Conservation (phyloP, 2,329 filamentous ascomycete genomes). For the Cryphonectria naterciae region DNA sequence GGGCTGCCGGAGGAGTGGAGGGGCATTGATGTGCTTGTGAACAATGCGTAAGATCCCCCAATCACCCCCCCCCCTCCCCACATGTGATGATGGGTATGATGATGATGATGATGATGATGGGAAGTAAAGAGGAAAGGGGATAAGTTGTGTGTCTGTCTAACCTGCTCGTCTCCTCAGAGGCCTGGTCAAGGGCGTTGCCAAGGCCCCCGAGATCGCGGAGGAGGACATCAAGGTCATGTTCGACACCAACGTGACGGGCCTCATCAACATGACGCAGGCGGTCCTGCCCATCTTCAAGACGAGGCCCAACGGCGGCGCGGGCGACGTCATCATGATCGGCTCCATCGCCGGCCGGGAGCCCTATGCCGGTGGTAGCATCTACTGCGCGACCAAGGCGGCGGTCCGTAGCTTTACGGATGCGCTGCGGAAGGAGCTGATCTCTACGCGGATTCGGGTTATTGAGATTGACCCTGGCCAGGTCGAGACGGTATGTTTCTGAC, state of each 20-base stretch:
- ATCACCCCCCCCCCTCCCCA: neutral
- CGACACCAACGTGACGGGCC: constrained; percentile 84
- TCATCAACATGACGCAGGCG: constrained; percentile 96
- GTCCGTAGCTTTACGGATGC: constrained; percentile 84
- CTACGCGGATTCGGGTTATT: constrained; percentile 80
- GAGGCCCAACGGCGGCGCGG: constrained; percentile 73
- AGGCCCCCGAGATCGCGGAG: constrained; percentile 79
- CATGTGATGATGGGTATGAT: neutral
- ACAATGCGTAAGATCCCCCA: constrained; percentile 79
- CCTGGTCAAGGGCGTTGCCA: constrained; percentile 84
- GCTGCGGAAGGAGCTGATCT: constrained; percentile 80
- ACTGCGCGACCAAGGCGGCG: constrained; percentile 91
- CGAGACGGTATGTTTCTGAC: constrained; percentile 66
- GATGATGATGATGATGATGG: neutral
- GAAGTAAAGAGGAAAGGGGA: neutral
- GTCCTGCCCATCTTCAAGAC: constrained; percentile 81
- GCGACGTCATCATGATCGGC: constrained; percentile 95
- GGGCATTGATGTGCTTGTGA: constrained; percentile 86
- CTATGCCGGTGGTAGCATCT: constrained; percentile 85
- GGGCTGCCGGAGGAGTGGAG: constrained; percentile 80
- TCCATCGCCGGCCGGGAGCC: constrained; percentile 88
- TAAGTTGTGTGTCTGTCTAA: neutral
- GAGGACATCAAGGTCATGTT: constrained; percentile 89
- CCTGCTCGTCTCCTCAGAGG: constrained; percentile 57
- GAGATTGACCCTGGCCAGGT: constrained; percentile 92